These are phyloP conservation scores for Debaryomyces psychrophilus DNA, from an alignment of 1,139 yeast genomes.

Conservation along the genomic window DNA sequence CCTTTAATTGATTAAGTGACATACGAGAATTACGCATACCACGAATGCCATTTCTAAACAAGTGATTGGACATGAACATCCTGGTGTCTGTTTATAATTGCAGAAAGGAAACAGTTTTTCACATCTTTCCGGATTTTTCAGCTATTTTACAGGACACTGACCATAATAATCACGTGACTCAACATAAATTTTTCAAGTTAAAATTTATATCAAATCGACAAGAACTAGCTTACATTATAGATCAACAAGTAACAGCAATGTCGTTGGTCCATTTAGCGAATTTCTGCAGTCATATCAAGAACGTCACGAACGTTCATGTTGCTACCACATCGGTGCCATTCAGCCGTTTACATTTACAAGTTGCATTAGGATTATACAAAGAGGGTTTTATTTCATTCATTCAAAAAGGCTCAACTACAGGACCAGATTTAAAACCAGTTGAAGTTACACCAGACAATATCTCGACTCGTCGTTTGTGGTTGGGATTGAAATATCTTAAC, in stretches of 20 bases:
- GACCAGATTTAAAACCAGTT: conserved; percentile 76
- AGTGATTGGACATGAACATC: conserved; percentile 3
- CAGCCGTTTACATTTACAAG: conserved; percentile 78
- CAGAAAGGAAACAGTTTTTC: neutral
- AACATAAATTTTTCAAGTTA: conserved; percentile 5
- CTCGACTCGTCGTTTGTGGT: conserved; percentile 86
- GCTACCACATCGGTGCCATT: conserved; percentile 83
- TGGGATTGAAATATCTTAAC: conserved; percentile 85
- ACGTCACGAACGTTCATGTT: conserved; percentile 76
- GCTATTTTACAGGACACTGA: conserved; percentile 1
- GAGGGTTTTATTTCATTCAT: conserved; percentile 88
- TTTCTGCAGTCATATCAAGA: conserved; percentile 87
- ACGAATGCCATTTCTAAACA: neutral
- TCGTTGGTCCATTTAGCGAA: conserved; percentile 84
- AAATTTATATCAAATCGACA: conserved; percentile 1
- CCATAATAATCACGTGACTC: neutral
- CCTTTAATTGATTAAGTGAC: neutral
- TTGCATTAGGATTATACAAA: conserved; percentile 81
- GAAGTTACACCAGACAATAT: conserved; percentile 90
- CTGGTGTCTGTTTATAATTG: neutral
- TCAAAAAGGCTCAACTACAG: conserved; percentile 85
- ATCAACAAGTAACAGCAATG: conserved; percentile 43
- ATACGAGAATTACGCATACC: neutral
- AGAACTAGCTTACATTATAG: neutral
- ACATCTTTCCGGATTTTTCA: conserved; percentile 1